A percentile compares a stretch with the other conserved stretches of the same genome.
These are phyloP conservation scores for Coemansia sp. DNA, from an alignment of 192 early-diverging fungal genomes.

Conservation along the genomic window DNA sequence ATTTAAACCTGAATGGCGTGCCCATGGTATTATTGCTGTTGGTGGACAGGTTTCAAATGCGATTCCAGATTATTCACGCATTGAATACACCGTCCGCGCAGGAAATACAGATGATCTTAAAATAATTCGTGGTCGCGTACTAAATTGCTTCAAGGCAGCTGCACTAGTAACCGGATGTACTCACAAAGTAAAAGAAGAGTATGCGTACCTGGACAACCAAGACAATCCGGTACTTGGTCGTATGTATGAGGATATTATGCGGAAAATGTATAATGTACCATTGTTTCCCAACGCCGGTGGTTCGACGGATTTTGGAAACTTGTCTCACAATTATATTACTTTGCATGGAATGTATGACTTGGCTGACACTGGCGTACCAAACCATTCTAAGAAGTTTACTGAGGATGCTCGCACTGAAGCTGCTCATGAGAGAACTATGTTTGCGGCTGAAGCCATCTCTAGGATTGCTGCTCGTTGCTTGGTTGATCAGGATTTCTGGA, in stretches of 20 bases:
- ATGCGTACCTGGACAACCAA: constrained; percentile 59
- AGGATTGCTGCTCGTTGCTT: constrained; percentile 47
- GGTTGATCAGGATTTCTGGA: constrained; percentile 51
- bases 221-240: constrained; percentile 56
- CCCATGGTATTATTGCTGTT: constrained; percentile 75
- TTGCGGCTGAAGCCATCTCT: constrained; percentile 58
- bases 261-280: constrained; percentile 15
- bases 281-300: constrained; percentile 49
- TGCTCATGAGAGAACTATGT: constrained; percentile 61
- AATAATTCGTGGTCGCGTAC: constrained; percentile 55
- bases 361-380: constrained; percentile 57
- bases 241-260: constrained; percentile 52
- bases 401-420: constrained; percentile 55
- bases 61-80: constrained; percentile 65
- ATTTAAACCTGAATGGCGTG: constrained; percentile 62
- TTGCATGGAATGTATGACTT: constrained; percentile 54
- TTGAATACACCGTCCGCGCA: constrained; percentile 62
- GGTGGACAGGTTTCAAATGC: constrained; percentile 67
- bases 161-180: constrained; percentile 69
- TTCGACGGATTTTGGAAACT: constrained; percentile 73
- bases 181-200: constrained; percentile 56
- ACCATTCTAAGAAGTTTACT: constrained; percentile 67
- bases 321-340: constrained; percentile 64
- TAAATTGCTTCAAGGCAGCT: constrained; percentile 61
- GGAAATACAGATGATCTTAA: constrained; percentile 49